Base-by-base conservation (phyloP, 768 basidiomycete species). In the Mycena filopes region DNA sequence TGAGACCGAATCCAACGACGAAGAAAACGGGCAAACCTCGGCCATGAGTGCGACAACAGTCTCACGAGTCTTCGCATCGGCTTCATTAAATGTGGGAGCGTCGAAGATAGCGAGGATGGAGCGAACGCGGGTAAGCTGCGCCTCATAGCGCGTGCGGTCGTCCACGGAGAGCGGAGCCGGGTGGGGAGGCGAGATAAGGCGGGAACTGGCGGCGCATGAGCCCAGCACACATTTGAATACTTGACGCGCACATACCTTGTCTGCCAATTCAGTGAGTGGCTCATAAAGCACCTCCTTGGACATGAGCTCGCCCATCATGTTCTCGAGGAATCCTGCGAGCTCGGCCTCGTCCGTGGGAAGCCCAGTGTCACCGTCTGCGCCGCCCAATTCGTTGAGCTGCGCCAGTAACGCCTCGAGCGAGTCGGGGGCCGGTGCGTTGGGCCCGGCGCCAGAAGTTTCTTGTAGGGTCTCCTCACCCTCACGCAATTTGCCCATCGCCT, bases 281-380 rank as follows among this genome's bases (percentile, higher is more conserved):
- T 95, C 93, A 68, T 95, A 91, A n/a, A 96, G 78, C 3, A 95
- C 81, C 0, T 94, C 92, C 72, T 93, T 92, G 78, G 84, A 86
- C 89, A 94, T 89, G 26, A 95, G 81, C 75, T 90, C 87, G 23
- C 83, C 79, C 92, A 95, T 93, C 87, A 96, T 91, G 26, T 75
- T 84, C 74, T 96, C 93, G 11, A 97, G 81, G 65, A 95, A 78
- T 1, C 82, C 86, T 45, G 90, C 85, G 15, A 95, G 73, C 26
- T 88, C 86, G 0, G 82, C 81, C 2, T 87, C 86, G 28, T 78
- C 74, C 26, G 81, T 77, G 15, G 75, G 78, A 2, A 70, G 73
- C 36, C 36, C 36, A 10, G 36, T 11, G 11, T 78, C 79, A 1
- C 71, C 82, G 4, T 75, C 80, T 2, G 72, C 76, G 31, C 48